Base-by-base conservation (phyloP, 768 basidiomycete species). In the Myochromella boudieri region DNA sequence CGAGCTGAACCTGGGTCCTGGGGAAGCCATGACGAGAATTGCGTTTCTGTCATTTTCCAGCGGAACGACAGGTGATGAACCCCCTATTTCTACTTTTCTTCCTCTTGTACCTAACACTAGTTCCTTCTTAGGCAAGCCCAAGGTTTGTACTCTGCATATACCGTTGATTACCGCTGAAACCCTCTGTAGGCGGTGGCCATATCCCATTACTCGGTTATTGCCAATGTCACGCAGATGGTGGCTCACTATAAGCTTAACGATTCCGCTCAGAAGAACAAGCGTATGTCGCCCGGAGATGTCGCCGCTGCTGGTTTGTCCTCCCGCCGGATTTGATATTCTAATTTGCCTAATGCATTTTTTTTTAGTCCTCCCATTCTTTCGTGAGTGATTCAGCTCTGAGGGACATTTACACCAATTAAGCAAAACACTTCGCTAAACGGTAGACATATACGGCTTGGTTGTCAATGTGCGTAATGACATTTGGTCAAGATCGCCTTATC, bases 11-110 rank as follows among this genome's bases (percentile, higher is more conserved):
- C 68, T 87, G 32, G 54, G 57, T 20, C 70, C 72, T 10, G 86
- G 84, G 8, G 85, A 85, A 62, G 80, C 72, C 20, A 81, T 73
- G 58, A 77, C 68, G 10, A 76, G 79, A 34, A 48, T 88, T 11
- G 86, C 87, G 4, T 82, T 87, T 54, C 66, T 88, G 44, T 78
- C 75, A 42, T 85, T 89, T 54, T 88, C 86, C 1, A 87, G 85
- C 51, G 86, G 86, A 6, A 89, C 86, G 18, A 89, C 87, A 12
- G 85, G 85, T 61, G 68, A 57, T 70, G 63, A 25, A 61, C n/a
- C n/a, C n/a, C n/a, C n/a, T n/a, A n/a, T n/a, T n/a, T n/a, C n/a
- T n/a, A n/a, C n/a, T n/a, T 12, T 28, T 37, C 22, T 53, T 14
- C 17, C 15, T 34, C 41, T 33, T 3, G 22, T 42, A 36, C 26